phyloP scores from a whole-genome alignment of 805 yeast species.

The Cyberlindnera saturnus region DNA sequence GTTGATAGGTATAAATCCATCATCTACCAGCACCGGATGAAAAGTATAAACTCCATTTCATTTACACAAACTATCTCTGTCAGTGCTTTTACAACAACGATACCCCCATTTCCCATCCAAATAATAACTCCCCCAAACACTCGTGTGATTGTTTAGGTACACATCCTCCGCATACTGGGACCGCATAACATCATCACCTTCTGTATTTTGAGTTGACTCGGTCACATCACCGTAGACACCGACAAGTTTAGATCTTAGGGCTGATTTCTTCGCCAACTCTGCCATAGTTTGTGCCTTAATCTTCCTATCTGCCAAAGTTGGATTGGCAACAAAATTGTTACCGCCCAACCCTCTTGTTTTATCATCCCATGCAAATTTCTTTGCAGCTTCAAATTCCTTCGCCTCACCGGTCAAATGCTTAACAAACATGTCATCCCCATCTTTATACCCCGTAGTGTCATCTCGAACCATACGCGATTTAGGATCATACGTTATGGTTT shows the following conservation, averaged over 20 bases:
- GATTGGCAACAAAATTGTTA: conserved; percentile 34
- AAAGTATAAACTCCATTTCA: background rate
- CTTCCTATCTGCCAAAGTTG: conserved; percentile 38
- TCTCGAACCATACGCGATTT: conserved; percentile 38
- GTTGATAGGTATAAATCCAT: too few relatives aligned
- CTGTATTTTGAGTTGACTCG: background rate
- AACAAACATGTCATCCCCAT: conserved; percentile 42
- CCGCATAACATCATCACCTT: conserved; percentile 11
- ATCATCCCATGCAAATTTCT: conserved; percentile 43
- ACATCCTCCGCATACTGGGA: conserved; percentile 33
- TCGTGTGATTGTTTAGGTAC: conserved; percentile 31
- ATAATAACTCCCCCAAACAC: conserved; percentile 41
- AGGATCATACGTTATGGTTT: conserved; percentile 46
- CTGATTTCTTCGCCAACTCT: conserved; percentile 26
- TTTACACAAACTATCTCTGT: conserved; percentile 28
- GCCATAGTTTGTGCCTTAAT: conserved; percentile 30
- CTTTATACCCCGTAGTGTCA: conserved; percentile 27
- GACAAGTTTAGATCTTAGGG: conserved; percentile 32
- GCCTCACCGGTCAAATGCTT: conserved; percentile 55
- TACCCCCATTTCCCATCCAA: conserved; percentile 38
- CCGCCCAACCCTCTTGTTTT: conserved; percentile 25
- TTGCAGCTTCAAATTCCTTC: conserved; percentile 40
- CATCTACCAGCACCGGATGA: too few relatives aligned
- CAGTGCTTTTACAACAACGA: conserved; percentile 33
- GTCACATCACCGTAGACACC: conserved; percentile 8